Evolutionary conservation across 2,329 filamentous ascomycete genomes (phyloP).

Genomic region (Arthrobotrys iridis): DNA sequence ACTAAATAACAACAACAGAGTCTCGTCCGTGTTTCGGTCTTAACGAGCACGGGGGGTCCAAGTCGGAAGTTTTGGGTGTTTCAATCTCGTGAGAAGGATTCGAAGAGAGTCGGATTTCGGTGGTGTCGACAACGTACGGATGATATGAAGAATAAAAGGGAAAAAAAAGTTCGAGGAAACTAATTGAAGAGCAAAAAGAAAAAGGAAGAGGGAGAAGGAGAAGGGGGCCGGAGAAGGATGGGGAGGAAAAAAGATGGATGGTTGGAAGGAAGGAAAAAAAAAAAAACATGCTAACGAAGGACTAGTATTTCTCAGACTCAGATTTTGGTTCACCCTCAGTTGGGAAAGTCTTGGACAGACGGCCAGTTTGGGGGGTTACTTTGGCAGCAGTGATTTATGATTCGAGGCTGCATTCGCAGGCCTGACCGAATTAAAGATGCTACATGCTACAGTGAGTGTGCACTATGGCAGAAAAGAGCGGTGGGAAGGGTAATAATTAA

Average conservation of each 20-base stretch:
- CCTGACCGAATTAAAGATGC: constrained; percentile 23
- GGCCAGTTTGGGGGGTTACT: constrained; percentile 24
- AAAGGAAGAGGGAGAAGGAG: neutral
- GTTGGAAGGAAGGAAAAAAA: constrained; percentile 14
- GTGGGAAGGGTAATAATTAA: constrained; percentile 17
- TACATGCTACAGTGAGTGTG: constrained; percentile 18
- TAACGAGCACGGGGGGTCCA: neutral
- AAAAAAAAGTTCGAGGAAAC: neutral
- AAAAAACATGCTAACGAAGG: constrained; percentile 9
- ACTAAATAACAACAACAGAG: constrained; percentile 10
- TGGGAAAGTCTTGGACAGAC: constrained; percentile 21
- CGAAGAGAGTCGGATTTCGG: constrained; percentile 9
- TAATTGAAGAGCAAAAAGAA: neutral
- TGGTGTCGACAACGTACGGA: neutral
- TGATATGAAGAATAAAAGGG: constrained; percentile 3
- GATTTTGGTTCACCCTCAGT: constrained; percentile 19
- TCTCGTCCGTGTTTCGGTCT: neutral
- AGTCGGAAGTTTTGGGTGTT: neutral
- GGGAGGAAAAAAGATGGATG: neutral
- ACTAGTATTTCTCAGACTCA: constrained; percentile 9
- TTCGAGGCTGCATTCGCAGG: constrained; percentile 23
- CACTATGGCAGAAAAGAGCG: constrained; percentile 21
- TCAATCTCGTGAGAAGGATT: neutral
- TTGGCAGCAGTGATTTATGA: constrained; percentile 21
- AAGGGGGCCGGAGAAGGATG: neutral